Conservation (phyloP, 495 filamentous ascomycete genomes). For the Sordaria brevicollis region DNA sequence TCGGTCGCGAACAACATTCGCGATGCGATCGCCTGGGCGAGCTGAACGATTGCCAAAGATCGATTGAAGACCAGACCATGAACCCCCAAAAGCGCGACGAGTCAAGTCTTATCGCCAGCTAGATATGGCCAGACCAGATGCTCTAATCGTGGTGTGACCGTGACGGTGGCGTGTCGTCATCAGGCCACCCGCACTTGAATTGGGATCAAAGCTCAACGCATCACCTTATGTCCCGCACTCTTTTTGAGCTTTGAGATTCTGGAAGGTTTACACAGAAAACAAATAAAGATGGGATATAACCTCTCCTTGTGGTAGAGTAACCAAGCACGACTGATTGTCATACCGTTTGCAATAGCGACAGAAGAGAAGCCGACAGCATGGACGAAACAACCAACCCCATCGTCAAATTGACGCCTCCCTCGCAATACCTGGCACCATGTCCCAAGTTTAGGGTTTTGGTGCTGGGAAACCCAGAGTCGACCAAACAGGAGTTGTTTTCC, state of each 20-base stretch:
- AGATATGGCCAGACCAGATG: neutral
- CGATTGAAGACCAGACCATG: neutral
- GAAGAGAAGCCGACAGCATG: neutral
- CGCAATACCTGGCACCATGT: constrained; percentile 14
- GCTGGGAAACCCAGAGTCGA: constrained; percentile 18
- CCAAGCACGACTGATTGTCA: neutral
- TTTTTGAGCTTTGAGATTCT: neutral
- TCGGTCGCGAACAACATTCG: neutral
- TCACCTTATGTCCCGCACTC: neutral
- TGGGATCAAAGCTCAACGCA: neutral
- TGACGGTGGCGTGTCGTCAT: constrained; percentile 14
- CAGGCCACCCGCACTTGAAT: constrained; percentile 6
- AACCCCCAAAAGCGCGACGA: neutral
- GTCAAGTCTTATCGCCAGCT: neutral
- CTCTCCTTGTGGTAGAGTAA: neutral
- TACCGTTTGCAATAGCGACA: neutral
- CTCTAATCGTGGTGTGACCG: neutral
- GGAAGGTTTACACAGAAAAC: neutral
- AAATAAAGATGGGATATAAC: neutral
- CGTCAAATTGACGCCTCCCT: constrained; percentile 6
- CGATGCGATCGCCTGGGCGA: neutral
- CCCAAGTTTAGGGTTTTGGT: constrained; percentile 20
- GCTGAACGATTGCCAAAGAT: neutral
- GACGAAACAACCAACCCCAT: neutral
- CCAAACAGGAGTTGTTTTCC: constrained; percentile 20